These are phyloP conservation scores for Penicillium fuscoglaucum DNA, from an alignment of 2,329 filamentous ascomycete species.

Conservation along the genomic window DNA sequence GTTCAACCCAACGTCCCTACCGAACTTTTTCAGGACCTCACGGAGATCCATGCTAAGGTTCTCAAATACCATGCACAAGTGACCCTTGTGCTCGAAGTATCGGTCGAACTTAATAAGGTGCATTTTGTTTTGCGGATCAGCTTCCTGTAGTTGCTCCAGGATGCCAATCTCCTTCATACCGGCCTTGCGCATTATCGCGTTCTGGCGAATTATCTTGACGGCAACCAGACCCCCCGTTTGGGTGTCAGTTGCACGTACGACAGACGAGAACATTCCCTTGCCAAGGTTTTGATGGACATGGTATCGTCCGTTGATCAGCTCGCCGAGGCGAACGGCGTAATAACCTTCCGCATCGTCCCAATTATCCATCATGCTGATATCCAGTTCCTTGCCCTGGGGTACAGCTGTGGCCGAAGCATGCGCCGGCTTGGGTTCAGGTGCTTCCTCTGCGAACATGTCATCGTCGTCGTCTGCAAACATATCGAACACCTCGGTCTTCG, in stretches of 20 bases:
- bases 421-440: constrained; percentile 47
- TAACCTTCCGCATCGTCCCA: constrained; percentile 94
- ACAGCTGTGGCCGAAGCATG: constrained; percentile 51
- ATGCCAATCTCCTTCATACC: constrained; percentile 95
- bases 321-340: constrained; percentile 90
- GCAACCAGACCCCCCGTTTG: constrained; percentile 76
- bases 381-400: constrained; percentile 58
- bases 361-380: constrained; percentile 81
- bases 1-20: constrained; percentile 90
- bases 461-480: constrained; percentile 67
- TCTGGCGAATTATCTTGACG: constrained; percentile 97
- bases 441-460: constrained; percentile 89
- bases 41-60: constrained; percentile 88
- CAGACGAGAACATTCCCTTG: constrained; percentile 93
- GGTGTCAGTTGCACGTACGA: constrained; percentile 82
- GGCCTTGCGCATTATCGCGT: constrained; percentile 86
- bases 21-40: constrained; percentile 93
- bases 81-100: constrained; percentile 89
- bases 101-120: constrained; percentile 87
- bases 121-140: constrained; percentile 85
- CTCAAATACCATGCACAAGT: constrained; percentile 96
- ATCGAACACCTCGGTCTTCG: constrained; percentile 57
- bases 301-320: constrained; percentile 85
- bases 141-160: constrained; percentile 78
- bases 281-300: constrained; percentile 84